These are phyloP conservation scores for Lachancea sp. DNA, from an alignment of 805 yeast genomes.

Conservation along the genomic window DNA sequence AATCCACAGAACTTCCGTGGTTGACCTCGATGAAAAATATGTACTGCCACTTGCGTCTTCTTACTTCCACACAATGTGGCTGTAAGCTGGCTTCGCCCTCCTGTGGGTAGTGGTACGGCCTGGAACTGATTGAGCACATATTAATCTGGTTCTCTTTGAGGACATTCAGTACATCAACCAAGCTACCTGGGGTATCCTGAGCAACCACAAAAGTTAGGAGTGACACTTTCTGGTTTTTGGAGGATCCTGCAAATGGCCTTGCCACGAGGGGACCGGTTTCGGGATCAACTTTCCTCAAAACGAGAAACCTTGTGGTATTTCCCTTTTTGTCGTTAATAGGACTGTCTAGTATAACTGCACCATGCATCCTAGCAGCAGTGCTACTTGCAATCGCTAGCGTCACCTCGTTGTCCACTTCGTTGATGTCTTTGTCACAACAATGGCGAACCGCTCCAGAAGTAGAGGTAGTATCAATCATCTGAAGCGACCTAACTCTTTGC, in stretches of 20 bases:
- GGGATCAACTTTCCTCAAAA: slow-evolving; percentile 42
- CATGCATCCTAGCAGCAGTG: slow-evolving; percentile 56
- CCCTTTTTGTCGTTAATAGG: slow-evolving; percentile 66
- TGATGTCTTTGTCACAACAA: slow-evolving; percentile 36
- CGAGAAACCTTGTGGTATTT: slow-evolving; percentile 82
- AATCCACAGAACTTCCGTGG: slow-evolving; percentile 24
- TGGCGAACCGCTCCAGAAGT: slow-evolving; percentile 81
- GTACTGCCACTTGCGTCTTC: slow-evolving; percentile 57
- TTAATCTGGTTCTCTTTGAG: slow-evolving; percentile 54
- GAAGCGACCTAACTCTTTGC: slow-evolving; percentile 34
- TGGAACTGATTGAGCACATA: slow-evolving; percentile 63
- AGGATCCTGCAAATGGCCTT: not conserved
- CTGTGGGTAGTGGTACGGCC: slow-evolving; percentile 53
- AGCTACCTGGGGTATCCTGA: slow-evolving; percentile 66
- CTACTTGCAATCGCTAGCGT: slow-evolving; percentile 69
- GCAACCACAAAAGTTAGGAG: slow-evolving; percentile 60
- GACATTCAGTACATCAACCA: slow-evolving; percentile 55
- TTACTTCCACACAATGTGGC: not conserved
- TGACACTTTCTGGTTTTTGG: slow-evolving; percentile 33
- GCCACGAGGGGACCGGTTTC: slow-evolving; percentile 15
- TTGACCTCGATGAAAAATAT: slow-evolving; percentile 68
- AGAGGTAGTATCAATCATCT: slow-evolving; percentile 61
- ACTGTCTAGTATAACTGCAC: slow-evolving; percentile 46
- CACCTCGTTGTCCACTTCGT: slow-evolving; percentile 30
- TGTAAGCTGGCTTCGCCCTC: slow-evolving; percentile 25